These are phyloP conservation scores for Zygotorulaspora mrakii DNA, from an alignment of 1,139 yeast species.

Conservation along the genomic window DNA sequence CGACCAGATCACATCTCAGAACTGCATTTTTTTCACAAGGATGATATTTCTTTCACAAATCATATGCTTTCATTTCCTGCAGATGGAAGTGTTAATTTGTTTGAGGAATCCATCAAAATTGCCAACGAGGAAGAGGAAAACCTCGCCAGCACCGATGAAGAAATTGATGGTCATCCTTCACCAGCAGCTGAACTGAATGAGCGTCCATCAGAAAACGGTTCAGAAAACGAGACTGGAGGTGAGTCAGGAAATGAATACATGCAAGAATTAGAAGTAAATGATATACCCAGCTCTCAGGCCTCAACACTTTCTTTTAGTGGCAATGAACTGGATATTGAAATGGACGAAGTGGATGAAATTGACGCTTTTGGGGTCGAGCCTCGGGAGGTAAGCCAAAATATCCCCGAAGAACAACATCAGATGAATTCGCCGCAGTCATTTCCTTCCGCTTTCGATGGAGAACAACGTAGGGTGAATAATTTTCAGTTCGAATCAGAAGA, in stretches of 20 bases:
- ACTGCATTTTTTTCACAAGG: constrained; percentile 11
- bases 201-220: background rate
- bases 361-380: constrained; percentile 12
- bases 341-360: constrained; percentile 16
- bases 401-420: background rate
- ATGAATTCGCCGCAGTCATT: background rate
- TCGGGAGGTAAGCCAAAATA: background rate
- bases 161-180: background rate
- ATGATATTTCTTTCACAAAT: constrained; percentile 3
- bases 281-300: background rate
- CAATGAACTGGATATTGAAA: constrained; percentile 6
- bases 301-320: background rate
- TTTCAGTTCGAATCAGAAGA: background rate
- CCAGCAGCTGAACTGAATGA: background rate
- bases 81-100: background rate
- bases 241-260: background rate
- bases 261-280: constrained; percentile 3
- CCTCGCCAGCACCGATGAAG: background rate
- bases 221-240: background rate
- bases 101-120: background rate
- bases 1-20: constrained; percentile 13
- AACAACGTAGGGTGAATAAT: background rate
- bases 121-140: background rate
- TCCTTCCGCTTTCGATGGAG: background rate
- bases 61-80: background rate